phyloP scores from a whole-genome alignment of 306 rosid species.

The Vigna mungo region DNA sequence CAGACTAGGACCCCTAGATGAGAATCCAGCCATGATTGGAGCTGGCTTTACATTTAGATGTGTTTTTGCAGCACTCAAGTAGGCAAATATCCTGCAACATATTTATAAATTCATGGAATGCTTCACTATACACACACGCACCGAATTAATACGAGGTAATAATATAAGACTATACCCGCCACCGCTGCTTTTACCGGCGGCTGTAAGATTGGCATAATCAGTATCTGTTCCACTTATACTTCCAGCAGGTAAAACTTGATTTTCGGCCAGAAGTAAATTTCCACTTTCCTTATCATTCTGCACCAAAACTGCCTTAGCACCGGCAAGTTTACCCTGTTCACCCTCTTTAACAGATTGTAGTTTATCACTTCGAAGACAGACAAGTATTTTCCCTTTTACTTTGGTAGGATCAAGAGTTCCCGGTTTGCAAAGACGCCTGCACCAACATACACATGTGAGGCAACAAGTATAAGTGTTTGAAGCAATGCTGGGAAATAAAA shows the following conservation, averaged over 20 bases:
- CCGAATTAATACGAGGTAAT: no score
- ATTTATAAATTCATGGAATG: background rate
- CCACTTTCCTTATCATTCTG: conserved; percentile 33
- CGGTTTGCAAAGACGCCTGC: conserved; percentile 47
- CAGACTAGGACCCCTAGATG: conserved; percentile 69
- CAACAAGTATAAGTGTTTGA: background rate
- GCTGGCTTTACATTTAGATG: conserved; percentile 51
- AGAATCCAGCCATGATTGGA: conserved; percentile 64
- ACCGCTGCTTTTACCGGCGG: no score
- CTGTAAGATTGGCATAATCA: background rate
- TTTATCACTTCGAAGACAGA: conserved; percentile 52
- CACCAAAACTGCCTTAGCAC: conserved; percentile 64
- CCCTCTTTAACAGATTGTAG: conserved; percentile 45
- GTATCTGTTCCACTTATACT: background rate
- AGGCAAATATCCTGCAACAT: conserved; percentile 49
- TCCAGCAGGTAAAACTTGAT: conserved; percentile 53
- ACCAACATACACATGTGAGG: background rate
- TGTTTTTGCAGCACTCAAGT: conserved; percentile 47
- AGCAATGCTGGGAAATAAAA: background rate
- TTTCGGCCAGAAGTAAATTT: conserved; percentile 46
- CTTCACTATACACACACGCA: no score
- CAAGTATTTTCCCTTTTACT: conserved; percentile 58
- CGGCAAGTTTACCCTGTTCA: conserved; percentile 41
- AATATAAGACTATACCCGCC: no score
- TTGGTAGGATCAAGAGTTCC: conserved; percentile 57